phyloP scores from a whole-genome alignment of 345 rosid genomes.

The Carallia brachiata region DNA sequence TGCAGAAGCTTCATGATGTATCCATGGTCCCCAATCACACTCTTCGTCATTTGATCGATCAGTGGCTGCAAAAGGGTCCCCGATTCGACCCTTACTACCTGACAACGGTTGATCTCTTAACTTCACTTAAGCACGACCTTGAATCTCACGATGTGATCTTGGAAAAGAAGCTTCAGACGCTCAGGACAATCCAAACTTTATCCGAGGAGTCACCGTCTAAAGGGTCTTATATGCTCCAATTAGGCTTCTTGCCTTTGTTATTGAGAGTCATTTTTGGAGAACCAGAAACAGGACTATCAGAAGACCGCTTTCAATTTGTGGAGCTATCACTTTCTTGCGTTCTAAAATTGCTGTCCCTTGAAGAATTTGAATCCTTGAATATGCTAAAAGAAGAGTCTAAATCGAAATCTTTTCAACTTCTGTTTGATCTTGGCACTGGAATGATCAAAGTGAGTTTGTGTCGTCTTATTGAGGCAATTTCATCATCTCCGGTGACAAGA shows the following conservation, averaged over 20 bases:
- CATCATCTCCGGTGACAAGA: conserved; percentile 39
- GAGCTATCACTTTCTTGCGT: conserved; percentile 41
- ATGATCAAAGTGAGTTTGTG: conserved; percentile 39
- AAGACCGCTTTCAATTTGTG: conserved; percentile 27
- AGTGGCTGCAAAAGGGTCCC: conserved; percentile 41
- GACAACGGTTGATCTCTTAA: conserved; percentile 21
- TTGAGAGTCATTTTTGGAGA: conserved; percentile 36
- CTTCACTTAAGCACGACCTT: conserved; percentile 38
- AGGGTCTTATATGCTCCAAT: conserved; percentile 27
- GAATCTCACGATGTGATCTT: conserved; percentile 31
- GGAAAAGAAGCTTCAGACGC: conserved; percentile 28
- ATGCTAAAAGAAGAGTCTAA: conserved; percentile 41
- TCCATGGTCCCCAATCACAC: conserved; percentile 63
- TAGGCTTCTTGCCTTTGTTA: conserved; percentile 46
- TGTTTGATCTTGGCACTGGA: conserved; percentile 38
- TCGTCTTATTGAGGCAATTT: conserved; percentile 38
- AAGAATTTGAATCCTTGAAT: conserved; percentile 27
- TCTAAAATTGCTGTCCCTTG: conserved; percentile 31
- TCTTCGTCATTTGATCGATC: conserved; percentile 57
- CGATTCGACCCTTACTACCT: conserved; percentile 2
- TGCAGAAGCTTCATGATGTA: conserved; percentile 61
- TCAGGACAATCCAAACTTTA: conserved; percentile 27
- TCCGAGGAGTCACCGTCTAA: conserved; percentile 28
- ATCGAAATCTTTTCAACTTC: conserved; percentile 28
- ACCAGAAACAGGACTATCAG: conserved; percentile 22